A percentile compares a stretch with the other conserved stretches of the same genome.
phyloP scores from a whole-genome alignment of 805 yeast genomes.

The Komagataella pseudopastoris region DNA sequence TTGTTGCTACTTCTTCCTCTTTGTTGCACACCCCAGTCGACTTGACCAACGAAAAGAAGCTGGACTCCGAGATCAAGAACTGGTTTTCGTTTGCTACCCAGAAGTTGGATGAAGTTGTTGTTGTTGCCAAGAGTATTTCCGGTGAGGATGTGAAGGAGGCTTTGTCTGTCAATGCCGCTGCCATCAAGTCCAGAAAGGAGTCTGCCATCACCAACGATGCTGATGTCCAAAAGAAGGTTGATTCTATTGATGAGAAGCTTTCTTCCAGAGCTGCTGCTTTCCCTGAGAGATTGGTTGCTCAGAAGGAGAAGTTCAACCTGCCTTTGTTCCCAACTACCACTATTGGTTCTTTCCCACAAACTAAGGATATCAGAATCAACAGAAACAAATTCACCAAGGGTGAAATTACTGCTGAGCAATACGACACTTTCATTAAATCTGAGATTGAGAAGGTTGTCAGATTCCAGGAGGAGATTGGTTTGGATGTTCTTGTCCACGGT shows the following conservation, averaged over 20 bases:
- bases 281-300: slow-evolving; percentile 77
- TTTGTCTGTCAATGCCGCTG: slow-evolving; percentile 76
- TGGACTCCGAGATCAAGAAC: slow-evolving; percentile 83
- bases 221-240: slow-evolving; percentile 78
- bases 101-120: slow-evolving; percentile 85
- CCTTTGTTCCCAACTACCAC: slow-evolving; percentile 99
- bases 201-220: slow-evolving; percentile 87
- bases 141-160: slow-evolving; percentile 69
- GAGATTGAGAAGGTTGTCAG: slow-evolving; percentile 92
- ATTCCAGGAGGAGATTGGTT: slow-evolving; percentile 98
- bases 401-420: slow-evolving; percentile 85
- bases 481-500: slow-evolving; percentile 98
- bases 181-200: slow-evolving; percentile 73
- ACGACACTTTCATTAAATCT: slow-evolving; percentile 91
- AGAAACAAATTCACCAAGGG: slow-evolving; percentile 99
- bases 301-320: slow-evolving; percentile 77
- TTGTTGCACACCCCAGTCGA: slow-evolving; percentile 98
- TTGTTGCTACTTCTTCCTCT: slow-evolving; percentile 93
- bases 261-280: slow-evolving; percentile 81
- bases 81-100: slow-evolving; percentile 99
- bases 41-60: slow-evolving; percentile 81
- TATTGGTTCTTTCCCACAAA: slow-evolving; percentile 99
- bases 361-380: slow-evolving; percentile 96
- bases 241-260: slow-evolving; percentile 59
- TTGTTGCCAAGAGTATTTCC: slow-evolving; percentile 75